These are phyloP conservation scores for Gleditsia sinensis DNA, from an alignment of 306 rosid genomes.

Conservation along the genomic window DNA sequence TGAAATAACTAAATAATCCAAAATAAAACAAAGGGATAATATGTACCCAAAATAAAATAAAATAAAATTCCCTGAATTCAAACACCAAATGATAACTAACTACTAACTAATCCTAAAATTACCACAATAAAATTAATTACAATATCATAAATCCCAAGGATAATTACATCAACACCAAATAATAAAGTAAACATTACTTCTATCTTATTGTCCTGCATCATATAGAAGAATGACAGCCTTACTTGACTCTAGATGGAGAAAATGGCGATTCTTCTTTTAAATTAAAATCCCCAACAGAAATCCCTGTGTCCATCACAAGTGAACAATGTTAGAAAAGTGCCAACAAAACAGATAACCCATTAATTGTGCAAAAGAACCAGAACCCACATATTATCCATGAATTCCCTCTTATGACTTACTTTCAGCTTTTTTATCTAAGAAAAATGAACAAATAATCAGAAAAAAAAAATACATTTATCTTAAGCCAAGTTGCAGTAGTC, in stretches of 20 bases:
- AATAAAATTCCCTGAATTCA: too few species aligned
- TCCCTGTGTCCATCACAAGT: conserved; percentile 50
- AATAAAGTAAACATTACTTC: too few species aligned
- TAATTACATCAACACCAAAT: too few species aligned
- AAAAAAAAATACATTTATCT: conserved; percentile 13
- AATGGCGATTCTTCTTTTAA: conserved; percentile 80
- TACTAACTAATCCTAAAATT: too few species aligned
- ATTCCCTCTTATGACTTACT: conserved; percentile 3
- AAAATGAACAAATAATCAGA: conserved; percentile 21
- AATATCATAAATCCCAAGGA: too few species aligned
- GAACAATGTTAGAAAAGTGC: conserved; percentile 22
- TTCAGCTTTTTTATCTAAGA: conserved; percentile 3
- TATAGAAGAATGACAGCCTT: conserved; percentile 40
- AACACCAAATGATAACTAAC: too few species aligned
- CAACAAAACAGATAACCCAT: conserved; percentile 18
- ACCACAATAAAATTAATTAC: too few species aligned
- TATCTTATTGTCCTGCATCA: too few species aligned
- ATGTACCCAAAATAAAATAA: too few species aligned
- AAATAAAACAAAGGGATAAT: too few species aligned
- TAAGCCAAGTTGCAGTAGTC: background rate
- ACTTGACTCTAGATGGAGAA: conserved; percentile 88
- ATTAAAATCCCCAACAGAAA: conserved; percentile 71
- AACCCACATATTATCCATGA: background rate
- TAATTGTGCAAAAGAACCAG: too few species aligned
- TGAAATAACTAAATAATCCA: too few species aligned